These are phyloP conservation scores for Flaveria trinervia DNA, from an alignment of 129 eudicot genomes.

Conservation along the genomic window DNA sequence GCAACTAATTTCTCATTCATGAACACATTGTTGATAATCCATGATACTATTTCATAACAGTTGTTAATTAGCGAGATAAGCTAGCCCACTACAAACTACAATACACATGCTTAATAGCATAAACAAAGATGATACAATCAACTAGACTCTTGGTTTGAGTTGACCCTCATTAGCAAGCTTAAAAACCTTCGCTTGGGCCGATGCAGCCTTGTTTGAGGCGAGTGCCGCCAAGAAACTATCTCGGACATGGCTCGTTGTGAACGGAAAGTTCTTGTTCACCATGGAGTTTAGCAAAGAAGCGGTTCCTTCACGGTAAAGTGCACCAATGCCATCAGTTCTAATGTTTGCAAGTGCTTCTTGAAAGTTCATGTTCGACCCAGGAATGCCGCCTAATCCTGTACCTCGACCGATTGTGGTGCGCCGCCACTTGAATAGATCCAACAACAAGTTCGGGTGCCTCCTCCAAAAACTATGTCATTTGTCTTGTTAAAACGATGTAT, in stretches of 20 bases:
- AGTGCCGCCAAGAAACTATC: slow-evolving; percentile 58
- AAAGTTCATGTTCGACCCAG: slow-evolving; percentile 42
- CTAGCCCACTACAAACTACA: no score
- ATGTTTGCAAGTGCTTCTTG: slow-evolving; percentile 67
- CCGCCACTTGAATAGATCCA: slow-evolving; percentile 54
- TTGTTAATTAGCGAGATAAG: neutral
- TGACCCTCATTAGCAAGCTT: slow-evolving; percentile 82
- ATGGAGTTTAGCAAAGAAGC: slow-evolving; percentile 78
- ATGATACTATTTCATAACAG: neutral
- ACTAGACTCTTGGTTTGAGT: slow-evolving; percentile 45
- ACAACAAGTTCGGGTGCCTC: slow-evolving; percentile 49
- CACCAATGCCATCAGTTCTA: slow-evolving; percentile 57
- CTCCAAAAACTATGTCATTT: slow-evolving; percentile 70
- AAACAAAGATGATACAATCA: neutral
- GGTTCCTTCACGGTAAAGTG: slow-evolving; percentile 77
- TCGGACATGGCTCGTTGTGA: slow-evolving; percentile 66
- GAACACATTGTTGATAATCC: neutral
- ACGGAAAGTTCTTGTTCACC: slow-evolving; percentile 56
- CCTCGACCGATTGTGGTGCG: slow-evolving; percentile 45
- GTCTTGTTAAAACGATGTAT: neutral
- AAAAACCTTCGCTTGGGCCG: slow-evolving; percentile 75
- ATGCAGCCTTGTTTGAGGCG: slow-evolving; percentile 61
- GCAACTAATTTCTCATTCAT: neutral
- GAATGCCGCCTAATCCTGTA: slow-evolving; percentile 44
- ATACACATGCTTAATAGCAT: slow-evolving; percentile 1